Evolutionary conservation across 2,329 filamentous ascomycete genomes (phyloP).

Genomic region (Xylariaceae sp.): DNA sequence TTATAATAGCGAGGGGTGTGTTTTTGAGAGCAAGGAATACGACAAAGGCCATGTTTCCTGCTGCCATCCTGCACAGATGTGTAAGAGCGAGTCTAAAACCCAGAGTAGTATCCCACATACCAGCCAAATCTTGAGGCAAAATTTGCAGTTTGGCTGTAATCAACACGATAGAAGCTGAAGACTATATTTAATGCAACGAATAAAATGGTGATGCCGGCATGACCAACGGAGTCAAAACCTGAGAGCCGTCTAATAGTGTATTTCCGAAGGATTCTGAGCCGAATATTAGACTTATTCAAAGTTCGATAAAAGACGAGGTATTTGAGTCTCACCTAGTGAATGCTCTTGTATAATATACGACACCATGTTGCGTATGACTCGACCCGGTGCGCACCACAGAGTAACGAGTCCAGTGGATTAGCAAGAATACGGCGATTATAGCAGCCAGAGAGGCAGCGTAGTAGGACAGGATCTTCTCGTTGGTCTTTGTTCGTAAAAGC

Average conservation of each 20-base stretch:
- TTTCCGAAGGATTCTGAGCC: constrained; percentile 17
- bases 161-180: constrained; percentile 31
- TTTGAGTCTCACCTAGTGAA: constrained; percentile 21
- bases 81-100: constrained; percentile 10
- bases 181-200: constrained; percentile 34
- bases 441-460: constrained; percentile 22
- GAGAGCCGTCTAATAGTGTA: constrained; percentile 30
- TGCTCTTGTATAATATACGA: constrained; percentile 18
- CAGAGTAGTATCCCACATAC: constrained; percentile 15
- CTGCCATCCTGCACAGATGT: constrained; percentile 37
- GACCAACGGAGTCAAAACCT: constrained; percentile 38
- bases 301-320: not conserved
- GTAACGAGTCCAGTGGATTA: constrained; percentile 23
- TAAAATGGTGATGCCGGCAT: constrained; percentile 31
- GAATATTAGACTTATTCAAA: constrained; percentile 11
- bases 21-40: constrained; percentile 48
- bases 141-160: constrained; percentile 24
- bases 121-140: constrained; percentile 31
- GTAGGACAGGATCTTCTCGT: constrained; percentile 11
- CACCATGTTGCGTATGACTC: constrained; percentile 13
- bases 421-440: constrained; percentile 26
- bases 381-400: constrained; percentile 14
- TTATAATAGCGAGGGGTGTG: constrained; percentile 42
- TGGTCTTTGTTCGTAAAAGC: constrained; percentile 14
- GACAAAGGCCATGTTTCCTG: constrained; percentile 42